Evolutionary conservation across 768 basidiomycete species (phyloP).

Genomic region (Tephrocybe sp.): DNA sequence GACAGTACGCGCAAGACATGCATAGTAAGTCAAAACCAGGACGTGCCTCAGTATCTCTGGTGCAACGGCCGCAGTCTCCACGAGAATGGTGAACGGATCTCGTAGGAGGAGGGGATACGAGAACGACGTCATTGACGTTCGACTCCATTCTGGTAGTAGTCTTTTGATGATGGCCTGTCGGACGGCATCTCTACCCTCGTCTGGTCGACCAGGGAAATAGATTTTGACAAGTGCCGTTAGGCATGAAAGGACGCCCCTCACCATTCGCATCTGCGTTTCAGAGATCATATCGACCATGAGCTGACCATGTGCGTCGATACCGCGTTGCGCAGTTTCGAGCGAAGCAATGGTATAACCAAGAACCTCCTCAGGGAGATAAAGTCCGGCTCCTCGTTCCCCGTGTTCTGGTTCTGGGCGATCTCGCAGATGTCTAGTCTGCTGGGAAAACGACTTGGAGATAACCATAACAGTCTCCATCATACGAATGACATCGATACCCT

Average conservation of each 20-base stretch:
- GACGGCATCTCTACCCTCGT: constrained; percentile 75
- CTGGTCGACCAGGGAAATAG: constrained; percentile 66
- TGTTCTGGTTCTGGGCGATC: constrained; percentile 71
- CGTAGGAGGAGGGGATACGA: constrained; percentile 84
- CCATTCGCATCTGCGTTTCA: constrained; percentile 72
- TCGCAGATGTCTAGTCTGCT: constrained; percentile 80
- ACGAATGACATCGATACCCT: constrained; percentile 60
- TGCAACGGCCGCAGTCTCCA: constrained; percentile 87
- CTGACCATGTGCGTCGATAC: constrained; percentile 44
- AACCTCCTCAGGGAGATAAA: constrained; percentile 91
- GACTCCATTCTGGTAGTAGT: constrained; percentile 87
- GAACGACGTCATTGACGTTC: constrained; percentile 77
- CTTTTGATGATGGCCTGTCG: constrained; percentile 87
- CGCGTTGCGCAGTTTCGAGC: constrained; percentile 80
- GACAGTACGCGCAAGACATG: constrained; percentile 81
- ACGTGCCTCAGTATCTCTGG: constrained; percentile 90
- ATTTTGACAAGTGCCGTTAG: constrained; percentile 63
- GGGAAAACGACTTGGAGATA: constrained; percentile 74
- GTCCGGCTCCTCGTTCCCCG: constrained; percentile 75
- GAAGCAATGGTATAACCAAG: constrained; percentile 83
- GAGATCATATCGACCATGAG: constrained; percentile 73
- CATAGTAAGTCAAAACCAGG: constrained; percentile 87
- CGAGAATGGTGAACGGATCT: constrained; percentile 85
- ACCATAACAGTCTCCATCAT: constrained; percentile 88
- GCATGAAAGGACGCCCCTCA: constrained; percentile 72